These are phyloP conservation scores for Vanilla planifolia DNA, from an alignment of 106 monocot species.

Conservation along the genomic window DNA sequence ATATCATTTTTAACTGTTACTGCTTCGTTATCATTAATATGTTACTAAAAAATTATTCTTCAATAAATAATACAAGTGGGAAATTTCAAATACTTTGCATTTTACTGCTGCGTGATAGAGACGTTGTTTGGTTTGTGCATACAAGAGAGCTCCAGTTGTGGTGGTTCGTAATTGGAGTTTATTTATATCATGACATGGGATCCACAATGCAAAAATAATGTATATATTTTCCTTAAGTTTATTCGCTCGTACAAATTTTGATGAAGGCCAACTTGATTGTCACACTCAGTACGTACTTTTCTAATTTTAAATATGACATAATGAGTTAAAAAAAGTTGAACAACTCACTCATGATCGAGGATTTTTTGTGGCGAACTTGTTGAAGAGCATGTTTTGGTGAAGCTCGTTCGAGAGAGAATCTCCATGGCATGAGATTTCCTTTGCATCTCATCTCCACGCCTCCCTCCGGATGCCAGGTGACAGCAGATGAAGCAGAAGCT, in stretches of 20 bases:
- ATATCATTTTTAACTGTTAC: neutral
- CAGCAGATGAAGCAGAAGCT: slow-evolving; percentile 77
- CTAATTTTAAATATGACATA: neutral
- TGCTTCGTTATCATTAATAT: neutral
- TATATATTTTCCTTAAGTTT: no score
- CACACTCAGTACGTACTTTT: no score
- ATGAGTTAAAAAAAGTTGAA: neutral
- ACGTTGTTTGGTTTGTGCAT: neutral
- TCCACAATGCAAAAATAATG: neutral
- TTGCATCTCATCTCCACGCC: slow-evolving; percentile 42
- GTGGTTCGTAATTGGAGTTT: neutral
- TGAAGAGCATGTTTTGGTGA: slow-evolving; percentile 27
- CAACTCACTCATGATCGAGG: slow-evolving; percentile 61
- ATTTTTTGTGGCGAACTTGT: slow-evolving; percentile 47
- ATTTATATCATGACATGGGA: slow-evolving; percentile 3
- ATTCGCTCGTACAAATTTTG: no score
- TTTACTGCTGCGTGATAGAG: neutral
- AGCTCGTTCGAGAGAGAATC: slow-evolving; percentile 55
- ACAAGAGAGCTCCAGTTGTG: neutral
- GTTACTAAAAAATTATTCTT: neutral
- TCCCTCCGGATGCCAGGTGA: slow-evolving; percentile 75
- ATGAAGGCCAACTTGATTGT: no score
- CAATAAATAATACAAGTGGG: neutral
- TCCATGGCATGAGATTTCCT: slow-evolving; percentile 49
- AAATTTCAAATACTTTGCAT: neutral